phyloP scores from a whole-genome alignment of 1,284 basidiomycete genomes.

The Pyrrhoderma lamaoense region DNA sequence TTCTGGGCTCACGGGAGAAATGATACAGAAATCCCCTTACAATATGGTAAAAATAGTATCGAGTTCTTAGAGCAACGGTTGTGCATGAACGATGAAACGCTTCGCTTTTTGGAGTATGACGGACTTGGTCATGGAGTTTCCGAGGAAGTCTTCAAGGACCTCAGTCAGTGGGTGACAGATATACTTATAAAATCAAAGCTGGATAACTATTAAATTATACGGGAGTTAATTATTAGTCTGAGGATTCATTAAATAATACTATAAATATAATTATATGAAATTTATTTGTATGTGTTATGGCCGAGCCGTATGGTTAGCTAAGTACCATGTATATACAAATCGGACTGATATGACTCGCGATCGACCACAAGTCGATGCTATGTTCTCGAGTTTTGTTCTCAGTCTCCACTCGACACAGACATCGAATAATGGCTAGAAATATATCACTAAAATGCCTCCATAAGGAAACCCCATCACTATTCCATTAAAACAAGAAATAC shows the following conservation, averaged over 20 bases:
- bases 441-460: conserved; percentile 7
- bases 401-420: background rate
- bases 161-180: conserved; percentile 35
- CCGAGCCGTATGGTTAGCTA: too few species aligned
- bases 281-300: too few species aligned
- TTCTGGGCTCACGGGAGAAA: conserved; percentile 36
- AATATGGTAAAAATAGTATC: conserved; percentile 29
- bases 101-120: conserved; percentile 29
- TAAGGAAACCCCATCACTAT: conserved; percentile 10
- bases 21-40: conserved; percentile 33
- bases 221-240: background rate
- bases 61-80: conserved; percentile 28
- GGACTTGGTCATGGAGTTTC: conserved; percentile 32
- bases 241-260: too few species aligned
- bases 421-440: conserved; percentile 6
- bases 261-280: conserved; percentile 1
- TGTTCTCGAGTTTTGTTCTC: background rate
- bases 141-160: conserved; percentile 31
- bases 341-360: too few species aligned
- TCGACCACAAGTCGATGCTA: conserved; percentile 7
- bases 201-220: background rate
- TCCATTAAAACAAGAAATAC: conserved; percentile 25
- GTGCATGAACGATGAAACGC: conserved; percentile 22
- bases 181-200: background rate
- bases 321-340: too few species aligned